These are phyloP conservation scores for Acacia acuminata DNA, from an alignment of 306 rosid species.

Conservation along the genomic window DNA sequence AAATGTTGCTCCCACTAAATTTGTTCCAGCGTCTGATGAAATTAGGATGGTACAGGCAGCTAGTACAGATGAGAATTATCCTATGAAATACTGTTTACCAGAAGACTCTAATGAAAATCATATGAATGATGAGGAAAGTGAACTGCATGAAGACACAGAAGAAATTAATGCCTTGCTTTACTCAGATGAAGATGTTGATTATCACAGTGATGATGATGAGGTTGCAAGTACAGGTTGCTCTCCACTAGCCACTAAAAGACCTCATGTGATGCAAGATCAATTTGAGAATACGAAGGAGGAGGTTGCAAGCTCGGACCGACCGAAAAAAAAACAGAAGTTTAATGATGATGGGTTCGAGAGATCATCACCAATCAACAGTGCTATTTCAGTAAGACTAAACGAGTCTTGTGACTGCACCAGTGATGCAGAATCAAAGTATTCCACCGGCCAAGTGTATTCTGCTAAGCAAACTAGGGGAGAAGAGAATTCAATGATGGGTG, in stretches of 20 bases:
- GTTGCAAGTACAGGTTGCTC: slow-evolving; percentile 73
- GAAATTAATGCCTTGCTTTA: slow-evolving; percentile 85
- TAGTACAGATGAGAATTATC: slow-evolving; percentile 33
- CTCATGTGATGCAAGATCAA: slow-evolving; percentile 39
- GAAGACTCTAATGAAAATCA: slow-evolving; percentile 50
- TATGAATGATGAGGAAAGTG: slow-evolving; percentile 52
- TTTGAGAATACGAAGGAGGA: slow-evolving; percentile 45
- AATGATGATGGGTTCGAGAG: slow-evolving; percentile 44
- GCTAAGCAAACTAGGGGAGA: slow-evolving; percentile 21
- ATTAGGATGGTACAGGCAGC: slow-evolving; percentile 26
- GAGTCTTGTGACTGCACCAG: slow-evolving; percentile 37
- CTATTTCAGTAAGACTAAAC: slow-evolving; percentile 42
- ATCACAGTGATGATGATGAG: slow-evolving; percentile 59
- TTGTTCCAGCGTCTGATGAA: slow-evolving; percentile 27
- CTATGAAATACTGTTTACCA: slow-evolving; percentile 29
- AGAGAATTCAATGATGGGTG: slow-evolving; percentile 27
- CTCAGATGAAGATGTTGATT: slow-evolving; percentile 58
- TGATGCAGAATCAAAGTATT: slow-evolving; percentile 59
- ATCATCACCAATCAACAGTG: slow-evolving; percentile 43
- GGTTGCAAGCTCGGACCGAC: slow-evolving; percentile 48
- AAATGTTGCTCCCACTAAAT: slow-evolving; percentile 30
- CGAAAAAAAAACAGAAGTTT: slow-evolving; percentile 67
- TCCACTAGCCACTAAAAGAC: slow-evolving; percentile 44
- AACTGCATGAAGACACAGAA: slow-evolving; percentile 87
- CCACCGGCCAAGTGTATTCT: slow-evolving; percentile 33